phyloP scores from a whole-genome alignment of 257 asterid genomes.

The Mentha longifolia region DNA sequence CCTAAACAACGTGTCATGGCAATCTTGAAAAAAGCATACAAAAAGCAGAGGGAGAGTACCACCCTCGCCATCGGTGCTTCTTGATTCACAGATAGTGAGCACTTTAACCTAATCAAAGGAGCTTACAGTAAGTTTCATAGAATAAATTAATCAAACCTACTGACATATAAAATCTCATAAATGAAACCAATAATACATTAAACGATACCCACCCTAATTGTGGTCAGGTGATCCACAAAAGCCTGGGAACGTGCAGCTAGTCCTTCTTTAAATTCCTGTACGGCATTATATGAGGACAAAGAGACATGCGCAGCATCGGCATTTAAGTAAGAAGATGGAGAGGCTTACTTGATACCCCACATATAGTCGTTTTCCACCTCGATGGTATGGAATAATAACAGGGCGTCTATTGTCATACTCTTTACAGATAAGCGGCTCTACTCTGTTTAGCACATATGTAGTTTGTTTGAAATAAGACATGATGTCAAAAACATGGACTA shows the following conservation, averaged over 20 bases:
- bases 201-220: conserved; percentile 57
- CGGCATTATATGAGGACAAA: conserved; percentile 31
- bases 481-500: background rate
- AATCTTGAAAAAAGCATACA: background rate
- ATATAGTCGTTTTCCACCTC: conserved; percentile 95
- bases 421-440: conserved; percentile 93
- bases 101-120: conserved; percentile 71
- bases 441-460: conserved; percentile 45
- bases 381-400: conserved; percentile 86
- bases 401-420: conserved; percentile 73
- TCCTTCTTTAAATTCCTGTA: conserved; percentile 88
- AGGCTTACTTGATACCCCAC: conserved; percentile 77
- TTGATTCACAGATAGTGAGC: conserved; percentile 83
- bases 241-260: conserved; percentile 78
- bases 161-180: conserved; percentile 9
- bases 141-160: background rate
- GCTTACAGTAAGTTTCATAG: conserved; percentile 21
- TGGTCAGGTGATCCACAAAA: conserved; percentile 54
- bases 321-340: background rate
- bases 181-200: background rate
- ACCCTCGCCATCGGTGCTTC: conserved; percentile 46
- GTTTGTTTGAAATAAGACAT: conserved; percentile 1
- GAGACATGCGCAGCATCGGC: conserved; percentile 14
- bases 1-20: too few relatives aligned
- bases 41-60: conserved; percentile 46